A percentile compares a stretch with the other conserved stretches of the same genome.
These are phyloP conservation scores for Penicillium maclennaniae DNA, from an alignment of 495 filamentous ascomycete species.

Conservation along the genomic window DNA sequence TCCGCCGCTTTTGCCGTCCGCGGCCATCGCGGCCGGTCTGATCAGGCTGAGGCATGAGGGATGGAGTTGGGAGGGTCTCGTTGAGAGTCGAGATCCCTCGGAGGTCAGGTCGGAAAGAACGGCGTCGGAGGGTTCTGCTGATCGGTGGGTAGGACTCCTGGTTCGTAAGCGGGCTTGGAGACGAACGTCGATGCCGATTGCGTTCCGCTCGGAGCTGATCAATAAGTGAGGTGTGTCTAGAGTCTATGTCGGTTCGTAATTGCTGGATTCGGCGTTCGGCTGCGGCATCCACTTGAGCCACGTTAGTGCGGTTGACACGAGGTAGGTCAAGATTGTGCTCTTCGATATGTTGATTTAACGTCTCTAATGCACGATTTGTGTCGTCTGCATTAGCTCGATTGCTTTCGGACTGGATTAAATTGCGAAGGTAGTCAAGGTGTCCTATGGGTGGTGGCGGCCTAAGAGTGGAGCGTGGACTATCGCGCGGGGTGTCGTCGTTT, in stretches of 20 bases:
- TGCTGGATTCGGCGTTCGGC: constrained; percentile 28
- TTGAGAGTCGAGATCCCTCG: constrained; percentile 21
- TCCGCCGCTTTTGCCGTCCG: constrained; percentile 65
- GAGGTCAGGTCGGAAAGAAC: constrained; percentile 8
- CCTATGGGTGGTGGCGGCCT: constrained; percentile 3
- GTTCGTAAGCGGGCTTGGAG: not conserved
- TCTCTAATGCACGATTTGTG: constrained; percentile 35
- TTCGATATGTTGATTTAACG: constrained; percentile 37
- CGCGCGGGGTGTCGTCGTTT: constrained; percentile 1
- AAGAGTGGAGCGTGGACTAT: constrained; percentile 8
- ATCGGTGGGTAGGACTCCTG: constrained; percentile 6
- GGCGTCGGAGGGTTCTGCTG: constrained; percentile 10
- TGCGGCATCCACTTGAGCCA: constrained; percentile 26
- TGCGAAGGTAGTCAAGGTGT: constrained; percentile 36
- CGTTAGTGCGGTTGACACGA: constrained; percentile 12
- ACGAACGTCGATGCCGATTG: not conserved
- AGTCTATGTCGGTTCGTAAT: constrained; percentile 9
- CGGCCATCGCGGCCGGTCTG: constrained; percentile 27
- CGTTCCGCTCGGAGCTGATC: not conserved
- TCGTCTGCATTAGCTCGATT: constrained; percentile 38
- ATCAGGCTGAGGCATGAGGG: constrained; percentile 34
- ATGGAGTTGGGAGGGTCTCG: constrained; percentile 40
- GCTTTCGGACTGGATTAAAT: constrained; percentile 36
- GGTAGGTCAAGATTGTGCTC: constrained; percentile 21
- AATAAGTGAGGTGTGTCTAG: not conserved